Conservation (phyloP, 805 yeast genomes). For the Geotrichum ghanense region DNA sequence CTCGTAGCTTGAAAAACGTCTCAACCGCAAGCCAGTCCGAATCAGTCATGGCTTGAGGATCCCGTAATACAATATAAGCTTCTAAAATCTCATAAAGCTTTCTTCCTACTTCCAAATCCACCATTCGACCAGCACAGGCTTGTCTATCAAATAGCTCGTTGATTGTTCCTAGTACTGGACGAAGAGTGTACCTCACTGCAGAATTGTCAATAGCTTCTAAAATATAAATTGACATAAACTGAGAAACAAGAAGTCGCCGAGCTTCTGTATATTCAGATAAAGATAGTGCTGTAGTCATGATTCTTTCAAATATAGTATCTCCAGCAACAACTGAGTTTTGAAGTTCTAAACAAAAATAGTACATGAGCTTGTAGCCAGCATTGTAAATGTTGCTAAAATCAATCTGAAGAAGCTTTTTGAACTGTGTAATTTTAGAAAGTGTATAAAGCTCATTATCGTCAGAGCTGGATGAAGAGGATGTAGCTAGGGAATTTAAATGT, state of each 20-base stretch:
- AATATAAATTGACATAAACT: not conserved
- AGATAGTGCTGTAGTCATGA: not conserved
- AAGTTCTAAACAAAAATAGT: not conserved
- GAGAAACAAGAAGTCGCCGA: not conserved
- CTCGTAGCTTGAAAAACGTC: no score
- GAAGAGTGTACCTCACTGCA: not conserved
- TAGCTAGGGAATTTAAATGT: no score
- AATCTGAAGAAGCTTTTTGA: not conserved
- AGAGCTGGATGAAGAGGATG: not conserved
- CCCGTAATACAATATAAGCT: no score
- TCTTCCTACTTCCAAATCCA: not conserved
- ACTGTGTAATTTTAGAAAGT: not conserved
- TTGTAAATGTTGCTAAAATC: not conserved
- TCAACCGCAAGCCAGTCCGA: no score
- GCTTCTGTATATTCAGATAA: not conserved
- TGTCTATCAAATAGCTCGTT: not conserved
- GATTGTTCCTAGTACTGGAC: not conserved
- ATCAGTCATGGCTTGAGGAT: no score
- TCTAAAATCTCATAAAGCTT: not conserved
- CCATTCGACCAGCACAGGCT: not conserved
- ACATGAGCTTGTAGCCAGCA: not conserved
- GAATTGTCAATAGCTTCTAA: not conserved
- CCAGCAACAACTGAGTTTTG: not conserved
- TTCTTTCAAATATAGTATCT: not conserved
- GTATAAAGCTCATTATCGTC: not conserved